These are phyloP conservation scores for Trichoderma brevicompactum DNA, from an alignment of 2,329 filamentous ascomycete species.

Conservation along the genomic window DNA sequence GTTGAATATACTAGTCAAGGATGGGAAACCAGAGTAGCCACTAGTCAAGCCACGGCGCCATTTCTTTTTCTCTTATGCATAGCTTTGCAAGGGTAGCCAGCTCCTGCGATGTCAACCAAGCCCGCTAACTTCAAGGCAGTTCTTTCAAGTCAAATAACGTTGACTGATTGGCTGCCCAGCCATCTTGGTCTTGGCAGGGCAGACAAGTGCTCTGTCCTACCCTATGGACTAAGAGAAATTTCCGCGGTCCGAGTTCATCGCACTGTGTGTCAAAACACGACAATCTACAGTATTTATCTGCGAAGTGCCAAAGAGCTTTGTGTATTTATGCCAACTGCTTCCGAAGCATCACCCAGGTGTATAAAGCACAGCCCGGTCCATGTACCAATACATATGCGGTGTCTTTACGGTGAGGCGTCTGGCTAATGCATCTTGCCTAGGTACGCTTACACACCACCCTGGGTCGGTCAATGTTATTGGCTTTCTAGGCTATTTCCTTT, in stretches of 20 bases:
- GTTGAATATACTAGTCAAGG: background rate
- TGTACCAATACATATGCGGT: background rate
- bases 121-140: background rate
- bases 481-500: background rate
- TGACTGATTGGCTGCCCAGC: no score
- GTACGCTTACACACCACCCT: background rate
- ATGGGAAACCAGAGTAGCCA: background rate
- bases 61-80: no score
- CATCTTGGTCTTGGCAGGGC: background rate
- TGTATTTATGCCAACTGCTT: no score
- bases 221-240: no score
- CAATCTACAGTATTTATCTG: no score
- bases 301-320: no score
- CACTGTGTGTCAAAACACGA: no score
- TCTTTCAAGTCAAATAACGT: no score
- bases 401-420: background rate
- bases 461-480: background rate
- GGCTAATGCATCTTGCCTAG: background rate
- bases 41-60: background rate
- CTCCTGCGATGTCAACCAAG: background rate
- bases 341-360: background rate
- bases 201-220: background rate
- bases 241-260: no score
- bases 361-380: no score
- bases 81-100: background rate